Percentiles rank a stretch among this genome's conserved stretches.
phyloP scores from a whole-genome alignment of 2,329 filamentous ascomycete genomes.

The Botrytis pseudocinerea region DNA sequence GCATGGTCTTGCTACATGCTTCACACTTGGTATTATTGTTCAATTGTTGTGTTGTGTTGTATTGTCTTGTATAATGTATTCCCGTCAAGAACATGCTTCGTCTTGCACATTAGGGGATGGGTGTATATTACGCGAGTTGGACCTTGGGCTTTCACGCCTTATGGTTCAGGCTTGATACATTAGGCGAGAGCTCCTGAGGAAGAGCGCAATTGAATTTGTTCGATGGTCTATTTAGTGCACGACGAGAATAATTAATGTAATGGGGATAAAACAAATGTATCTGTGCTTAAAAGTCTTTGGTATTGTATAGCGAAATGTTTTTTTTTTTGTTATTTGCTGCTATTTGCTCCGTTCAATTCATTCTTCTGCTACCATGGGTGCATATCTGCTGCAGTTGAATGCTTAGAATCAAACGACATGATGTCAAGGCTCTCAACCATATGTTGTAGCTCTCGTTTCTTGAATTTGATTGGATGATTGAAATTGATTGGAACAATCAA shows the following conservation, averaged over 20 bases:
- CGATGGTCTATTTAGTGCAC: neutral
- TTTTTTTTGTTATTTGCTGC: neutral
- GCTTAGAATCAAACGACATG: no score
- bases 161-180: neutral
- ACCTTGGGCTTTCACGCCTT: neutral
- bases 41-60: neutral
- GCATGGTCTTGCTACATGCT: neutral
- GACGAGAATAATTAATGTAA: neutral
- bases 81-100: neutral
- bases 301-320: neutral
- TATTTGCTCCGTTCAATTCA: neutral
- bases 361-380: neutral
- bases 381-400: neutral
- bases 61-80: neutral
- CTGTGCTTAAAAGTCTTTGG: neutral
- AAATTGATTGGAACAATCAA: no score
- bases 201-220: neutral
- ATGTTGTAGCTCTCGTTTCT: neutral
- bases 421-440: neutral
- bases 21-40: neutral
- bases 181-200: neutral
- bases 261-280: neutral
- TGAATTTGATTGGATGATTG: no score
- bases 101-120: neutral
- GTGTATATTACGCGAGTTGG: neutral